Evolutionary conservation across 495 filamentous ascomycete genomes (phyloP), one percentile per base, ranked within the genome.

Genomic region (Hyaloscypha bicolor): DNA sequence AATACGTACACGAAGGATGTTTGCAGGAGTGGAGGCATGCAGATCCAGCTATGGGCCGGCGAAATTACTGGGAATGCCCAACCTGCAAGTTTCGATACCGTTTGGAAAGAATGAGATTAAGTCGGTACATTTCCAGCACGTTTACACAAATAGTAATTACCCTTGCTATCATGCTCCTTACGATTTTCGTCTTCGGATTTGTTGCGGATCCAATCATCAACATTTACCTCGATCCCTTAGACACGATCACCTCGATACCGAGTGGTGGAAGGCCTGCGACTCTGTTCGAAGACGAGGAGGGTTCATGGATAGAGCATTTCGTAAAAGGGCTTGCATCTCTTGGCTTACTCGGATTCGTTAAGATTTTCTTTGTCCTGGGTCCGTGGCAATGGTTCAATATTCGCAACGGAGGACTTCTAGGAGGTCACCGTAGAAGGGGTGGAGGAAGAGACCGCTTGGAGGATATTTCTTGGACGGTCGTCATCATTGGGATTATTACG

Each of bases 1-100:
- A 90, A 78, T 97, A 96, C 80, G 93, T 98, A 39, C 95, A 99
- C 76, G 92, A 97, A 75, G 91, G 88, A n/a, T 99, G 95, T 76
- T 82, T 99, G 22, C 89, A 94, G 74, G 79, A 83, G 35, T 98
- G 95, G 95, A 89, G 95, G 66, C 82, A 89, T 60, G 82, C 90
- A 11, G 88, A 93, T 73, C 90, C 91, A 8, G 72, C 79, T 32
- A 87, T 90, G 69, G 82, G 86, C 60, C 79, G 82, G 58, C 78
- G 88, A 55, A 91, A 92, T 71, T 96, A 85, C 79, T 97, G 89
- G 87, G 82, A 91, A 69, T 99, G 95, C 76, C 91, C 91, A 42
- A 97, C 93, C 1, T 99, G 95, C 75, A 79, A 86, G 4, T 97
- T 95, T 75, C 81, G 86, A 69, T 99, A 98, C 79, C 88, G 88